A percentile compares a stretch with the other conserved stretches of the same genome.
phyloP scores from a whole-genome alignment of 306 rosid genomes.

The Potentilla sterilis region DNA sequence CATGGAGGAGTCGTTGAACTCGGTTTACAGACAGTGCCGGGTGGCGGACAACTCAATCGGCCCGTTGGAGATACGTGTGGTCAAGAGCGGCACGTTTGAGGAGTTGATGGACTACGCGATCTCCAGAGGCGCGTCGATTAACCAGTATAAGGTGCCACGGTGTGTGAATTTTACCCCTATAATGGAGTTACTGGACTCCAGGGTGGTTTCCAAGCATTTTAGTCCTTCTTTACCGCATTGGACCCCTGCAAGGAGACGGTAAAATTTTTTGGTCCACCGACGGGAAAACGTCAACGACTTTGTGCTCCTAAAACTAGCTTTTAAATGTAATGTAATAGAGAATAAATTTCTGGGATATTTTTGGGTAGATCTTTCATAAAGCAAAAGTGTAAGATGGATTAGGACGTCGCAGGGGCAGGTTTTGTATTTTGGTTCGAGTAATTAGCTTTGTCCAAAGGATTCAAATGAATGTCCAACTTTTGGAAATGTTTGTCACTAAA shows the following conservation, averaged over 20 bases:
- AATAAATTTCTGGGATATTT: not conserved
- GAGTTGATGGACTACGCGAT: constrained; percentile 64
- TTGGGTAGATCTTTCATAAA: not conserved
- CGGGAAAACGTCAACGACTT: constrained; percentile 13
- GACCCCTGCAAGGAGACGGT: constrained; percentile 44
- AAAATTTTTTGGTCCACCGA: not conserved
- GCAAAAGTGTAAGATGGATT: constrained; percentile 14
- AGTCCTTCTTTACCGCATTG: constrained; percentile 50
- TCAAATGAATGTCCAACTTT: not conserved
- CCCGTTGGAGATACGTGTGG: constrained; percentile 50
- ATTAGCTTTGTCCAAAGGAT: constrained; percentile 16
- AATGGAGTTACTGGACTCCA: constrained; percentile 50
- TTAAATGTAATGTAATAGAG: not conserved
- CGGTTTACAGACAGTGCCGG: constrained; percentile 55
- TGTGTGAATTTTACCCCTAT: constrained; percentile 63
- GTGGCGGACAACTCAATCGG: constrained; percentile 57
- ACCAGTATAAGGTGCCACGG: constrained; percentile 61
- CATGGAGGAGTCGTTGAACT: constrained; percentile 55
- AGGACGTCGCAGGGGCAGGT: constrained; percentile 29
- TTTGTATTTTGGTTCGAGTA: constrained; percentile 21
- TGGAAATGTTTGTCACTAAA: not conserved
- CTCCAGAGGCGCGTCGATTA: constrained; percentile 59
- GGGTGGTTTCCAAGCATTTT: constrained; percentile 49
- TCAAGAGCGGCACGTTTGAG: constrained; percentile 49
- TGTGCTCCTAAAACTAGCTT: not conserved